Base-by-base conservation (phyloP, 2,329 filamentous ascomycete species). In the Scedosporium boydii region DNA sequence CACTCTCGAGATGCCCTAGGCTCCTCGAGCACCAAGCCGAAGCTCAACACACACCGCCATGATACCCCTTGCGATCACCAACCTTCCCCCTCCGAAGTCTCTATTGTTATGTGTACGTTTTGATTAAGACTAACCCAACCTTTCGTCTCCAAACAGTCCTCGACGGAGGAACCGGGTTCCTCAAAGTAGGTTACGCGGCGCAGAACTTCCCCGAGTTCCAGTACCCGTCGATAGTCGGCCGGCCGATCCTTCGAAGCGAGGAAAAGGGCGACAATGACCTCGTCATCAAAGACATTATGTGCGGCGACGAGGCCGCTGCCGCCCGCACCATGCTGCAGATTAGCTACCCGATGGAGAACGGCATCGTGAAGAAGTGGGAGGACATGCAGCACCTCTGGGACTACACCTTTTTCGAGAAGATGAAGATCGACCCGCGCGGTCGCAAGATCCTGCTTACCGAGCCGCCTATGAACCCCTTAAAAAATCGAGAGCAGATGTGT, bases 331-430 rank as follows among this genome's bases (percentile, higher is more conserved):
- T 97, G 92, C 87, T 99, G 65, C 95, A 99, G 77, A 96, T 99
- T 73, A 96, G 89, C 76, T 99, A 99, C 75, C 95, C 95, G 69
- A 99, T 99, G 95, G 95, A 99, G 77, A 99, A 99, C 75, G 95
- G 95, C 71, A 98, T 99, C 71, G 92, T 99, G 68, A 98, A 97
- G 85, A 93, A 92, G 73, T 99, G 95, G 95, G 95, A 99, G 70
- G 95, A 99, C 76, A 99, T 99, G 95, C 91, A 96, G 80, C 93
- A 98, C 74, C 87, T 99, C 62, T 99, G 95, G 95, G 93, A 99
- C 79, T 98, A 96, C 76, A 99, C 95, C 26, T 99, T 99, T 76
- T 88, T 85, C 77, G 93, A 99, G 76, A 98, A 98, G 85, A 90
- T 99, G 85, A 87, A 92, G 76, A 82, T 99, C 69, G 90, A 98